phyloP scores from a whole-genome alignment of 352 stramenopile species.

The Phytophthora nicotianae region DNA sequence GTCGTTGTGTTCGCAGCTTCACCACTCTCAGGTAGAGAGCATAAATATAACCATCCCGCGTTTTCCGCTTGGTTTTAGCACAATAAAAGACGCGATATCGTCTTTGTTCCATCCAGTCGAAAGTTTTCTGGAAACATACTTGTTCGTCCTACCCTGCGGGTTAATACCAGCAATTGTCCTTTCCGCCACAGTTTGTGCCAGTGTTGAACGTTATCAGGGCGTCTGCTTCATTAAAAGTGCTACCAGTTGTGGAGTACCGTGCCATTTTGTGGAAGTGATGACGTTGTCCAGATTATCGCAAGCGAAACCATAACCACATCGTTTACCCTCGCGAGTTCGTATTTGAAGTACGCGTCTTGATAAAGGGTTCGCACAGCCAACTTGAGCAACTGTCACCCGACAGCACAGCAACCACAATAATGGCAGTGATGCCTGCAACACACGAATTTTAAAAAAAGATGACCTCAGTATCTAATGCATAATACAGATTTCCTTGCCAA shows the following conservation, averaged over 20 bases:
- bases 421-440: not conserved
- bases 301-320: conserved; percentile 16
- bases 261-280: conserved; percentile 22
- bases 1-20: too few relatives aligned
- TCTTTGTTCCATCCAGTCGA: too few relatives aligned
- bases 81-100: too few relatives aligned
- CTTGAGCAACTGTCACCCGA: not conserved
- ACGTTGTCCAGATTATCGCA: conserved; percentile 12
- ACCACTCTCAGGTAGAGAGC: too few relatives aligned
- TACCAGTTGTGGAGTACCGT: conserved; percentile 10
- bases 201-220: conserved; percentile 14
- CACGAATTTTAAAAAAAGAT: not conserved
- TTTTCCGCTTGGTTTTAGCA: too few relatives aligned
- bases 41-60: too few relatives aligned
- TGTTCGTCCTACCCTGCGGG: too few relatives aligned
- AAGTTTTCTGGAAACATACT: too few relatives aligned
- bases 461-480: not conserved
- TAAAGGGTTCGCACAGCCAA: conserved; percentile 16
- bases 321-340: conserved; percentile 9
- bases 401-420: not conserved
- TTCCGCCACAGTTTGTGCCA: conserved; percentile 1
- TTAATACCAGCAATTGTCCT: not conserved
- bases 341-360: conserved; percentile 11
- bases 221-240: conserved; percentile 3
- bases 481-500: too few relatives aligned